A percentile compares a stretch with the other conserved stretches of the same genome.
Evolutionary conservation across 1,284 basidiomycete genomes (phyloP).

Genomic region (Cutaneotrichosporon sp.): DNA sequence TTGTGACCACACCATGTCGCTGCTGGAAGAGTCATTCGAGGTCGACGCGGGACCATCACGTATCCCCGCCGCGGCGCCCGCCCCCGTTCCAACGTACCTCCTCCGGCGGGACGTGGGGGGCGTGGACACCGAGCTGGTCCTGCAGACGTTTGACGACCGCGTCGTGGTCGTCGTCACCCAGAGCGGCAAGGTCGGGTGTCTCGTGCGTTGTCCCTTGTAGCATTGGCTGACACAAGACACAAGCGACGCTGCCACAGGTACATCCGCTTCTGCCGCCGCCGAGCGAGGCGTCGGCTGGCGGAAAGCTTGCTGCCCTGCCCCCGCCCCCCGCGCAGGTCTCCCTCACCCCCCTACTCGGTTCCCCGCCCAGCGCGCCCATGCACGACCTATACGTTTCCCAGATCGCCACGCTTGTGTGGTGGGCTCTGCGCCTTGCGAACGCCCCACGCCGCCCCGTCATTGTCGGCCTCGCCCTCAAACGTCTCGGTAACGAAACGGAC

Average conservation of each 20-base stretch:
- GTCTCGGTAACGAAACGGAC: constrained; percentile 18
- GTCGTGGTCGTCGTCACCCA: constrained; percentile 77
- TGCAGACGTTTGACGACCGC: constrained; percentile 74
- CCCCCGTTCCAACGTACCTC: constrained; percentile 45
- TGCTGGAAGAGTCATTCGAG: constrained; percentile 31
- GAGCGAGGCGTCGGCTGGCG: constrained; percentile 55
- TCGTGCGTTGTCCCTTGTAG: constrained; percentile 55
- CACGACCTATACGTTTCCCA: constrained; percentile 79
- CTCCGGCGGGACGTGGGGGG: constrained; percentile 55
- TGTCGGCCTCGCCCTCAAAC: constrained; percentile 49
- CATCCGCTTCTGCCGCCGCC: constrained; percentile 58
- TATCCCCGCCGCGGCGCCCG: constrained; percentile 1
- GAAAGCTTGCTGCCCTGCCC: constrained; percentile 59
- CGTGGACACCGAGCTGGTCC: constrained; percentile 62
- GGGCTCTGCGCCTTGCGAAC: constrained; percentile 49
- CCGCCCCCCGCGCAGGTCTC: constrained; percentile 66
- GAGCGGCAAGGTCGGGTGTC: constrained; percentile 71
- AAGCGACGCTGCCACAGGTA: constrained; percentile 68
- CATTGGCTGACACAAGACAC: constrained; percentile 56
- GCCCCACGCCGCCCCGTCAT: constrained; percentile 35
- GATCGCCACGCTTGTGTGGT: constrained; percentile 78
- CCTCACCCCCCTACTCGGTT: constrained; percentile 70
- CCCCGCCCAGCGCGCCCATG: constrained; percentile 57
- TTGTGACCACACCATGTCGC: constrained; percentile 20
- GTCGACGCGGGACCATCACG: constrained; percentile 1